Conservation (phyloP, 2,329 filamentous ascomycete species). For the Verticillium nonalfalfae region DNA sequence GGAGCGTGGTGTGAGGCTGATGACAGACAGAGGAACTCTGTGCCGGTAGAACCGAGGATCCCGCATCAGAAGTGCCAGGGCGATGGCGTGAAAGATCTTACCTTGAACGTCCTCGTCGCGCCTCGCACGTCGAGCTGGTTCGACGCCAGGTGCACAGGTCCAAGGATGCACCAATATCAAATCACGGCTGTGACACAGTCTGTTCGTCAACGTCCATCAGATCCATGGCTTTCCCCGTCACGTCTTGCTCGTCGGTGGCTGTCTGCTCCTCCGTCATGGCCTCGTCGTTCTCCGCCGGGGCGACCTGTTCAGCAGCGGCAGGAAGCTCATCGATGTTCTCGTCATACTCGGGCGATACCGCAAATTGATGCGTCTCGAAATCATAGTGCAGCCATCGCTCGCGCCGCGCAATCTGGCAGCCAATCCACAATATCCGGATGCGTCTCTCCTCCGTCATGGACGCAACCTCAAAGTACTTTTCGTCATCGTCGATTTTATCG, state of each 20-base stretch:
- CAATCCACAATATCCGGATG: conserved; percentile 54
- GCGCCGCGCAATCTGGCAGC: conserved; percentile 34
- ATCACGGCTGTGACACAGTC: not conserved
- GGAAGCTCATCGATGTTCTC: not conserved
- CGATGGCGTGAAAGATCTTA: too few species aligned
- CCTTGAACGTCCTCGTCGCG: too few species aligned
- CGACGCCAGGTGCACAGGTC: too few species aligned
- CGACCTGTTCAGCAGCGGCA: not conserved
- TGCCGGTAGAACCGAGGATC: too few species aligned
- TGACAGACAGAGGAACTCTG: too few species aligned
- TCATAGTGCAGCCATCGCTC: conserved; percentile 42
- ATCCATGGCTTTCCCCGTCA: not conserved
- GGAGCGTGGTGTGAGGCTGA: too few species aligned
- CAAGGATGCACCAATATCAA: not conserved
- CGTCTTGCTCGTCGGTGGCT: too few species aligned
- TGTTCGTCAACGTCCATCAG: not conserved
- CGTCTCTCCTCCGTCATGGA: conserved; percentile 52
- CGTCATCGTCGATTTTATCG: conserved; percentile 59
- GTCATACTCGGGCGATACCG: conserved; percentile 28
- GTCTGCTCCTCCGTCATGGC: not conserved
- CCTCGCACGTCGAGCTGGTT: too few species aligned
- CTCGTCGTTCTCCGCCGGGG: not conserved
- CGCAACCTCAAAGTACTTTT: conserved; percentile 55
- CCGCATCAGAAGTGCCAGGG: too few species aligned
- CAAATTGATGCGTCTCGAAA: conserved; percentile 26